Evolutionary conservation across 768 basidiomycete species (phyloP).

Genomic region (Ramaria sp.): DNA sequence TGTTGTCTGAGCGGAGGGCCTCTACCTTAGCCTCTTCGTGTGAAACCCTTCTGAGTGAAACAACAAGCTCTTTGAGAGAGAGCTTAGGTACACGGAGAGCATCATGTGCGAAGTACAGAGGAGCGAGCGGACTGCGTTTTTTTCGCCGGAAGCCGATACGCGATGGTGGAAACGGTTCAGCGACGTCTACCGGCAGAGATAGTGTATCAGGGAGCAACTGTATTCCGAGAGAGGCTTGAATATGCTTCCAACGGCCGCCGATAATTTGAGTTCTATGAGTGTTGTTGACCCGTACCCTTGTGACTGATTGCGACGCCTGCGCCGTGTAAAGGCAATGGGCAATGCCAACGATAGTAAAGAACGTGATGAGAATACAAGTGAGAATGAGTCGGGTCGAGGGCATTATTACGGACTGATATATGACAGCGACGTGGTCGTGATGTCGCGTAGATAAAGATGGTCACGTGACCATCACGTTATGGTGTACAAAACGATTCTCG

Average conservation of each 20-base stretch:
- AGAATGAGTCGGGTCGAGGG: slow-evolving; percentile 17
- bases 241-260: slow-evolving; percentile 24
- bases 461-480: background rate
- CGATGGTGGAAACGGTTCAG: background rate
- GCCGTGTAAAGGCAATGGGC: background rate
- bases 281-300: background rate
- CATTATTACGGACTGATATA: slow-evolving; percentile 16
- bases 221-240: slow-evolving; percentile 22
- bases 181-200: background rate
- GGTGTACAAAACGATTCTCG: background rate
- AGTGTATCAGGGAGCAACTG: slow-evolving; percentile 15
- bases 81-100: background rate
- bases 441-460: background rate
- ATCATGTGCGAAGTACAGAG: background rate
- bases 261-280: background rate
- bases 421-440: too few relatives aligned
- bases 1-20: background rate
- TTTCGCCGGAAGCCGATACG: background rate
- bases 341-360: slow-evolving; percentile 1
- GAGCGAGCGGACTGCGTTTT: background rate
- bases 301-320: background rate
- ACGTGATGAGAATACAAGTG: slow-evolving; percentile 14
- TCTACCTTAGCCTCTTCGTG: background rate
- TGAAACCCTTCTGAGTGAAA: background rate
- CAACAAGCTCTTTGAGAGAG: background rate